Evolutionary conservation across 2,329 filamentous ascomycete species (phyloP), one percentile per base, ranked within the genome.

Genomic region (Xylariaceae sp.): DNA sequence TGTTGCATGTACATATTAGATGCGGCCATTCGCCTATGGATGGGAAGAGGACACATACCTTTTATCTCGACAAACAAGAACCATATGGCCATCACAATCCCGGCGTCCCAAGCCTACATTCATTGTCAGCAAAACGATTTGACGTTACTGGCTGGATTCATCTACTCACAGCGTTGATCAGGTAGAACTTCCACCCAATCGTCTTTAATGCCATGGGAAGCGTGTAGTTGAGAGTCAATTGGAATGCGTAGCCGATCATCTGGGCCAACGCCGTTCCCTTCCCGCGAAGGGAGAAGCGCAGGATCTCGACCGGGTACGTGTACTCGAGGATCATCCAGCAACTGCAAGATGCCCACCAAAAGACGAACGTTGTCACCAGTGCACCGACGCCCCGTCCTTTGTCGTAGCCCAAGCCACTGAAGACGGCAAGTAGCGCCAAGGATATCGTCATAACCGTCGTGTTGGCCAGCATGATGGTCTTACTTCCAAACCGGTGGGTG

Each of bases 271-370:
- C 49, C 10, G 32, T 29, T 4, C 49, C 49, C 16, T 37, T 44
- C 1, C 20, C 49, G 4, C 49, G 19, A 21, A 32, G 49, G 23
- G 40, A 26, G n/a, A 26, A 51, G 21, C 41, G 40, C 5, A 51
- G 42, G 26, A 51, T 51, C 18, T 44, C 21, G 2, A 32, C 10
- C 12, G 49, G 49, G 23, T 51, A 51, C 20, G 49, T 37, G 7
- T 44, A 51, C 16, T n/a, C 20, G 12, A 51, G 37, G 16, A 51
- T 51, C 49, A 51, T 51, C 49, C 49, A 51, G 20, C 16, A 40
- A 3, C 40, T 20, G 20, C 23, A 51, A 16, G 49, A 51, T 2
- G 49, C 41, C 20, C 20, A 51, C 40, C 32, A 32, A 18, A 51
- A 51, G 20, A 51, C 14, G 41, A 51, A 51, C n/a, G 18, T 43